Conservation (phyloP, 2,329 filamentous ascomycete genomes). For the Alternaria gaisen region DNA sequence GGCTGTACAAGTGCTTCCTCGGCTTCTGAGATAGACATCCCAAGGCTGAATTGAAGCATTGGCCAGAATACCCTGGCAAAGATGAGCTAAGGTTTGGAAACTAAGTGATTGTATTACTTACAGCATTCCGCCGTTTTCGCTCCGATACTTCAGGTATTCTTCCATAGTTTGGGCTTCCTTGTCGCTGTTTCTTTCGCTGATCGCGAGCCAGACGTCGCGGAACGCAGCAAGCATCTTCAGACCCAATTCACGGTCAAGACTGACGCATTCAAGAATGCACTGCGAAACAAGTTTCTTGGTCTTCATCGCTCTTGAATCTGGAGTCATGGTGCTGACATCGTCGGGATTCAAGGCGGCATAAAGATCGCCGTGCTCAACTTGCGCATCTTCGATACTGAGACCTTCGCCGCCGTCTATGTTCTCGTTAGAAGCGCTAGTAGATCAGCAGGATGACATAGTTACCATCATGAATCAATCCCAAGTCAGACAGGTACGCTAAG, state of each 20-base stretch:
- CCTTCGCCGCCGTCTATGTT: neutral
- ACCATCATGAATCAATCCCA: slow-evolving; percentile 10
- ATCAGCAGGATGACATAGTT: neutral
- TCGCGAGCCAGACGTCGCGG: neutral
- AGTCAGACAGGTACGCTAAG: neutral
- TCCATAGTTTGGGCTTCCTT: neutral
- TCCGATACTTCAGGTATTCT: slow-evolving; percentile 6
- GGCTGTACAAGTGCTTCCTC: slow-evolving; percentile 1
- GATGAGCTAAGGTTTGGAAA: neutral
- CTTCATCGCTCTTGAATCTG: neutral
- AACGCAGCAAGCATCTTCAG: slow-evolving; percentile 1
- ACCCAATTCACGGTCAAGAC: slow-evolving; percentile 1
- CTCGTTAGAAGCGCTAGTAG: neutral
- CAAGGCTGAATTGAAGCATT: slow-evolving; percentile 5
- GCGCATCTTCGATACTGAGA: slow-evolving; percentile 2
- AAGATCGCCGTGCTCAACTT: neutral
- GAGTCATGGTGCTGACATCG: neutral
- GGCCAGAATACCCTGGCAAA: neutral
- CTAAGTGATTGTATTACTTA: neutral
- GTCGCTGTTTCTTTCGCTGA: slow-evolving; percentile 2
- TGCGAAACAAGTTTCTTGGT: slow-evolving; percentile 3
- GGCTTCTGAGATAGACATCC: neutral
- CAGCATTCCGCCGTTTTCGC: slow-evolving; percentile 1
- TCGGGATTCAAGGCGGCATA: neutral
- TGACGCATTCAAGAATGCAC: neutral